These are phyloP conservation scores for Cyclocybe aegerita DNA, from an alignment of 768 basidiomycete genomes.

Conservation along the genomic window DNA sequence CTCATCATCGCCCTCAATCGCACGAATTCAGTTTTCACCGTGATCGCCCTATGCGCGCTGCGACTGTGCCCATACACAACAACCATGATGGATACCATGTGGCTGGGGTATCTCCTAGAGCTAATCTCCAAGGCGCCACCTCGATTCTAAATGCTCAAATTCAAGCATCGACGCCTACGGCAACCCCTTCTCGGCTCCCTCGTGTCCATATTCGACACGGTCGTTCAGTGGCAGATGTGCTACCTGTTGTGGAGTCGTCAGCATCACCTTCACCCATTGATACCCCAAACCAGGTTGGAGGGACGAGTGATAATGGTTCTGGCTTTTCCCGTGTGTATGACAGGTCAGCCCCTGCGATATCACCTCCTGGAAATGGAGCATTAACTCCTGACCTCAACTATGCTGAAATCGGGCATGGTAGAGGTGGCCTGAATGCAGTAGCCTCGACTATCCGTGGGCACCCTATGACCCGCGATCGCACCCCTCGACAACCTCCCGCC, in stretches of 20 bases:
- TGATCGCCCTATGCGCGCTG: conserved; percentile 27
- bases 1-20: conserved; percentile 18
- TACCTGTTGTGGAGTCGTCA: conserved; percentile 63
- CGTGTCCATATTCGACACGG: conserved; percentile 32
- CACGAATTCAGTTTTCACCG: conserved; percentile 36
- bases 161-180: conserved; percentile 26
- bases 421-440: conserved; percentile 38
- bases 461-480: conserved; percentile 11
- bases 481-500: conserved; percentile 17
- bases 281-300: conserved; percentile 48
- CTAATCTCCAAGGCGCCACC: conserved; percentile 32
- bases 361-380: conserved; percentile 49
- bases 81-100: conserved; percentile 15
- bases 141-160: conserved; percentile 37
- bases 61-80: conserved; percentile 20
- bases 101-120: conserved; percentile 22
- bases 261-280: conserved; percentile 63
- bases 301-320: conserved; percentile 54
- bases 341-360: conserved; percentile 24
- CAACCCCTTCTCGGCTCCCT: conserved; percentile 38
- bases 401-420: conserved; percentile 76
- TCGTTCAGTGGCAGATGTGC: conserved; percentile 40
- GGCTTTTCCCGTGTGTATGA: conserved; percentile 62
- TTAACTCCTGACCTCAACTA: conserved; percentile 73
- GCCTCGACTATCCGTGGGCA: conserved; percentile 13